Base-by-base conservation (phyloP, 139 green algal genomes). In the Chlamydomonas asymmetrica region DNA sequence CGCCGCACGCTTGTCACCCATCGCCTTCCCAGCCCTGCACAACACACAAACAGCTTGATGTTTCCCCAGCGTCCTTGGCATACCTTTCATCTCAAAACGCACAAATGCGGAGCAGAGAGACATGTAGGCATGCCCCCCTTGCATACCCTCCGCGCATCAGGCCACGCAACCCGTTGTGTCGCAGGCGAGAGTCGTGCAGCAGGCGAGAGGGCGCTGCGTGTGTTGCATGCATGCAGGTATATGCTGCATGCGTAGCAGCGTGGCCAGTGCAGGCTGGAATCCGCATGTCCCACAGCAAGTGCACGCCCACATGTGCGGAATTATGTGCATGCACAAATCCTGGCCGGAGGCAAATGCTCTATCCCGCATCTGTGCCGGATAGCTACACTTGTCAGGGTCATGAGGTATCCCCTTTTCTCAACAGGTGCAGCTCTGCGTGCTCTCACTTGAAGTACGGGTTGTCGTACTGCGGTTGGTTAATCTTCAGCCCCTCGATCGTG, bases 1-100 rank as follows among this genome's bases (percentile, higher is more conserved):
- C 27, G 73, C 74, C 5, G 84, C 84, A 2, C 84, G 80, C 80
- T 84, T 86, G 80, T 88, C 84, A 31, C 84, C 84, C 73, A 88
- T 77, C 22, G 65, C 69, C 76, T 88, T 88, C 41, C 80, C 84
- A 13, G 63, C 63, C 64, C 71, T 59, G 22, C 2, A n/a, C n/a
- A 57, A 29, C 5, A 71, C 6, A 48, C 7, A 4, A 13, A 40
- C 37, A 35, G 37, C 9, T 27, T 52, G 9, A 32, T 18, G 31
- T 63, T 63, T 9, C 29, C 16, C 8, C 8, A 16, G 32, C 22
- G 32, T 16, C 56, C 56, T 13, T 63, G 29, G 22, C 56, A 37
- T 16, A 8, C 56, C 16, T 13, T 63, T n/a, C n/a, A n/a, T n/a
- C n/a, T n/a, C n/a, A 65, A 10, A 20, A 40, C 16, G 32, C 16